Evolutionary conservation across 148 eudicot genomes (phyloP).

Genomic region (Rhododendron kiyosumense): DNA sequence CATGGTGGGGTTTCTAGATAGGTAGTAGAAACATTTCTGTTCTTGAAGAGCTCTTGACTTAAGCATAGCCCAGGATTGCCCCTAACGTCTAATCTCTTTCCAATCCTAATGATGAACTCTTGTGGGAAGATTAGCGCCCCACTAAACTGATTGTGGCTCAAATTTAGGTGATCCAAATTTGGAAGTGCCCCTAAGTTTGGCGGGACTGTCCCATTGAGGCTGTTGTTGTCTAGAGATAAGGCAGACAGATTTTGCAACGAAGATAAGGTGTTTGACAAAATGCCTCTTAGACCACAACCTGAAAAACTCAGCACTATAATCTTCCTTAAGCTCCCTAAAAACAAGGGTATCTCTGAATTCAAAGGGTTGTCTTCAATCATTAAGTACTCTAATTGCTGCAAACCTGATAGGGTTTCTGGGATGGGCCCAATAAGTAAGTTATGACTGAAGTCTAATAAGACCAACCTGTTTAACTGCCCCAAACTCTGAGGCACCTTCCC

Average conservation of each 20-base stretch:
- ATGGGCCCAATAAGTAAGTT: constrained; percentile 40
- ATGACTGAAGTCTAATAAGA: constrained; percentile 40
- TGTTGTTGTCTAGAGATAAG: constrained; percentile 38
- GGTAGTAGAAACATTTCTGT: neutral
- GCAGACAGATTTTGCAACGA: constrained; percentile 27
- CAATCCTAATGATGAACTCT: constrained; percentile 33
- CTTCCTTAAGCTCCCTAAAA: constrained; percentile 23
- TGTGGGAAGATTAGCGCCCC: constrained; percentile 32
- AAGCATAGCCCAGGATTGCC: constrained; percentile 38
- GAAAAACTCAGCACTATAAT: constrained; percentile 39
- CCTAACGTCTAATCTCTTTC: constrained; percentile 37
- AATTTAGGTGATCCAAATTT: constrained; percentile 30
- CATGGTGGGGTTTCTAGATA: constrained; percentile 24
- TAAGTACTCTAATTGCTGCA: constrained; percentile 39
- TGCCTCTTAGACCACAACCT: constrained; percentile 39
- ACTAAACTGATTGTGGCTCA: constrained; percentile 39
- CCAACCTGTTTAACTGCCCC: constrained; percentile 31
- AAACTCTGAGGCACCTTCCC: constrained; percentile 36
- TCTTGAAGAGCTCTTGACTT: constrained; percentile 12
- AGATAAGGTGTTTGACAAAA: constrained; percentile 25
- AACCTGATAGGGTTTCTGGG: constrained; percentile 29
- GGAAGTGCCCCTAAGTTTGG: constrained; percentile 27
- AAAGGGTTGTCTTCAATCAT: constrained; percentile 45
- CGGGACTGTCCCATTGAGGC: constrained; percentile 38
- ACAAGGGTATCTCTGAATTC: constrained; percentile 28